Base-by-base conservation (phyloP, 495 filamentous ascomycete species). In the Astrocystis sublimbata region DNA sequence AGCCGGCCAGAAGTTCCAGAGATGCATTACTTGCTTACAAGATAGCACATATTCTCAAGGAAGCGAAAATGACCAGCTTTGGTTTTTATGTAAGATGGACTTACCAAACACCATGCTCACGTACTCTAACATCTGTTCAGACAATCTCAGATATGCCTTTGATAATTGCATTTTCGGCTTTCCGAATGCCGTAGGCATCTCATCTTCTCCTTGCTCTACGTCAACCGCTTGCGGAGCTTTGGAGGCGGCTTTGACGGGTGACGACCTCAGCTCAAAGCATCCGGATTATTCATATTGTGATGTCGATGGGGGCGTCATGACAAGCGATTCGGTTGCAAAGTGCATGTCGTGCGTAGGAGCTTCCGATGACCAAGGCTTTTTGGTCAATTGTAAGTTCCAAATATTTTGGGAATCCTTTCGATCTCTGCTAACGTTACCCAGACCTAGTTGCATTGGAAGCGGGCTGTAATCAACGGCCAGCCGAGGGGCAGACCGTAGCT, bases 21-120 rank as follows among this genome's bases (percentile, higher is more conserved):
- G 61, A 4, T 85, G 82, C 65, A 76, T 82, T 70, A 78, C 66
- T 12, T 85, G 82, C 67, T 68, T 85, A 35, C 76, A 83, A 63
- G 76, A 71, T 17, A 85, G 81, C 69, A 73, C 71, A 23, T 78
- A 77, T 58, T 68, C 74, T 0, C 72, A 77, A 40, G 75, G 71
- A 6, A 51, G 28, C 4, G 79, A 82, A 71, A 83, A 60, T 41
- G 82, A 85, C 63, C 77, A 78, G 51, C 70, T 69, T 56, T 82
- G 79, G 81, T 83, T 82, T 61, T 65, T 83, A 12, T 83, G 80
- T 83, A 71, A 73, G 81, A 26, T 0, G 12, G 21, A 9, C 71
- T 1, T 5, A 43, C 40, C 8, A 0, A 35, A 8, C 38, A 2
- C 15, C 0, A 17, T 40, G 30, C 30, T 6, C 17, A 42, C 42